Evolutionary conservation across 2,329 filamentous ascomycete species (phyloP).

Genomic region (Fonsecaea nubica): DNA sequence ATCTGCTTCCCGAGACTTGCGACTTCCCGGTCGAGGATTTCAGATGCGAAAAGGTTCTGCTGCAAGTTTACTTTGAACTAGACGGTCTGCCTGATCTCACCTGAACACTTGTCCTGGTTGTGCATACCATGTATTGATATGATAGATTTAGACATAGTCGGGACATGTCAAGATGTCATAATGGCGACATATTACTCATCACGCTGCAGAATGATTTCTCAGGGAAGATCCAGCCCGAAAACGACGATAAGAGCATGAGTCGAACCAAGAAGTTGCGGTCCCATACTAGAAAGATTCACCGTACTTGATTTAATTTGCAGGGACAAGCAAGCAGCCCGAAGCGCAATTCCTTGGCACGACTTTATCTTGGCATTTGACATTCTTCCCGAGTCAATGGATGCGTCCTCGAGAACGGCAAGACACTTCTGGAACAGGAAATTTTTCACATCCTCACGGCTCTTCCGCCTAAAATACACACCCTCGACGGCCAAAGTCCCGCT

Average conservation of each 20-base stretch:
- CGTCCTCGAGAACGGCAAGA: not conserved
- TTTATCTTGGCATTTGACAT: not conserved
- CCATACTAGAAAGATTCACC: not conserved
- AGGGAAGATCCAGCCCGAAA: not conserved
- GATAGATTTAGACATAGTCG: not conserved
- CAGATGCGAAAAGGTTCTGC: conserved; percentile 17
- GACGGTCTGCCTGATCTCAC: conserved; percentile 17
- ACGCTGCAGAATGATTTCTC: not conserved
- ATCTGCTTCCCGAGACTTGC: conserved; percentile 18
- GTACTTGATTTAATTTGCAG: not conserved
- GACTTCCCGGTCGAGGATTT: conserved; percentile 1
- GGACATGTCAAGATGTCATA: not conserved
- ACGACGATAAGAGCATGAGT: not conserved
- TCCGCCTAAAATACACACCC: not conserved
- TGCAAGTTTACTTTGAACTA: conserved; percentile 24
- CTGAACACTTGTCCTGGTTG: not conserved
- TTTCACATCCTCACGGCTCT: not conserved
- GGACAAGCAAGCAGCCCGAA: not conserved
- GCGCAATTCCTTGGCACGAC: not conserved
- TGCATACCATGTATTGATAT: not conserved
- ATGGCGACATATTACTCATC: not conserved
- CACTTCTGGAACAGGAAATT: not conserved
- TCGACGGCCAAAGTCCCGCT: not conserved
- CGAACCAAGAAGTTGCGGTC: not conserved
- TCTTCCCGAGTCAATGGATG: not conserved